Percentiles rank a stretch among this genome's conserved stretches.
These are phyloP conservation scores for Strobilomyces confusus DNA, from an alignment of 768 basidiomycete species.

Conservation along the genomic window DNA sequence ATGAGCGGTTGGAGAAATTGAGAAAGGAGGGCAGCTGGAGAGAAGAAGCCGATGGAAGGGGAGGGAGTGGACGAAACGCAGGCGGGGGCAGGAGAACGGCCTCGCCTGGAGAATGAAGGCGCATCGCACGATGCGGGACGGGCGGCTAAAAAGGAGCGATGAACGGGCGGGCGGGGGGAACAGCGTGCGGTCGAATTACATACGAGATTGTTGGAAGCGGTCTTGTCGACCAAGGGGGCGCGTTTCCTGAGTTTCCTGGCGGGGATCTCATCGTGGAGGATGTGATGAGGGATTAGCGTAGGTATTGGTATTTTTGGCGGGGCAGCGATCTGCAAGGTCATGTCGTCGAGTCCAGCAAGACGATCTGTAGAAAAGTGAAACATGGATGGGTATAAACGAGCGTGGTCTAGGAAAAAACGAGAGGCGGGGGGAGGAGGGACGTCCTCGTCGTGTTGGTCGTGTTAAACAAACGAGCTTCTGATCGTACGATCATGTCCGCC, in stretches of 20 bases:
- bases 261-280: constrained; percentile 15
- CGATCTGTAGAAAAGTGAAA: constrained; percentile 36
- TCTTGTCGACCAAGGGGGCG: constrained; percentile 32
- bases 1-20: constrained; percentile 25
- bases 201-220: constrained; percentile 27
- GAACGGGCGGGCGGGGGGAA: constrained; percentile 2
- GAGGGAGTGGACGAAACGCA: constrained; percentile 32
- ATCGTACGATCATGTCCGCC: constrained; percentile 60
- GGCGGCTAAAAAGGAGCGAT: constrained; percentile 13
- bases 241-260: constrained; percentile 28
- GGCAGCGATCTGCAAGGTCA: constrained; percentile 34
- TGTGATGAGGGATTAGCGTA: constrained; percentile 24
- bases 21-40: constrained; percentile 39
- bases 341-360: constrained; percentile 42
- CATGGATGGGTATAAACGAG: constrained; percentile 24
- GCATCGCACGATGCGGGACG: no score
- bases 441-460: constrained; percentile 16
- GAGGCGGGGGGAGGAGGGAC: background rate
- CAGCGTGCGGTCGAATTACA: constrained; percentile 14
- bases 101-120: constrained; percentile 7
- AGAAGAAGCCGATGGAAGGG: constrained; percentile 35
- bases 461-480: constrained; percentile 10
- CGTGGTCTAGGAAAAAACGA: background rate
- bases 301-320: constrained; percentile 29
- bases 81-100: constrained; percentile 3